These are phyloP conservation scores for Brettanomyces naardenensis DNA, from an alignment of 805 yeast genomes.

Conservation along the genomic window DNA sequence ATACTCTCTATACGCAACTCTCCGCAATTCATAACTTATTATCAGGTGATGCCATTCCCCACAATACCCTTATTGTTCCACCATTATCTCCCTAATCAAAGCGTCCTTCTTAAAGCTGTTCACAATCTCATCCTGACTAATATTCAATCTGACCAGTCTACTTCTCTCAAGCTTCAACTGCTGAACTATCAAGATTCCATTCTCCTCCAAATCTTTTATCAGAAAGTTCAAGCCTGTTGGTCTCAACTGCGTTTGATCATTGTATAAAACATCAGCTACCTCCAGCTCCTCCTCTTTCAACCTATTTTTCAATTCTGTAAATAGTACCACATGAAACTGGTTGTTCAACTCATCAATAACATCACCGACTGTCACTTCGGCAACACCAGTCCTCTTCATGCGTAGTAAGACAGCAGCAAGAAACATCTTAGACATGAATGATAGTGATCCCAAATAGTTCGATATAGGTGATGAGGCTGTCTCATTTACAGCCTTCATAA, in stretches of 20 bases:
- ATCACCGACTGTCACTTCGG: conserved; percentile 69
- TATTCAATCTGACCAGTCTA: conserved; percentile 52
- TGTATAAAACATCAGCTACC: conserved; percentile 19
- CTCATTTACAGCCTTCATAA: conserved; percentile 73
- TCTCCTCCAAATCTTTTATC: conserved; percentile 64
- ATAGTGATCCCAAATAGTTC: conserved; percentile 45
- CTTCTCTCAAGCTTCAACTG: conserved; percentile 60
- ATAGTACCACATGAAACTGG: conserved; percentile 21
- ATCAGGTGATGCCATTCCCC: conserved; percentile 6
- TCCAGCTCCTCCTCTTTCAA: conserved; percentile 18
- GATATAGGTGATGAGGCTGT: conserved; percentile 69
- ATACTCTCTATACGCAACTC: not conserved
- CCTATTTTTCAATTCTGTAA: conserved; percentile 20
- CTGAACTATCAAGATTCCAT: conserved; percentile 69
- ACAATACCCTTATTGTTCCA: not conserved
- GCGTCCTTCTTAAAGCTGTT: conserved; percentile 53
- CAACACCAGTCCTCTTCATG: conserved; percentile 57
- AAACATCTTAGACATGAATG: conserved; percentile 66
- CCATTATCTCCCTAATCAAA: conserved; percentile 27
- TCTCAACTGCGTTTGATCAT: conserved; percentile 31
- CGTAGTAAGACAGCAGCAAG: conserved; percentile 61
- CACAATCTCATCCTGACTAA: conserved; percentile 64
- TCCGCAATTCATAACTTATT: conserved; percentile 1
- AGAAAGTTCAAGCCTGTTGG: conserved; percentile 53
- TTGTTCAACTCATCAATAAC: conserved; percentile 67